Conservation (phyloP, 495 filamentous ascomycete species). For the Aspergillus mulundensis region DNA sequence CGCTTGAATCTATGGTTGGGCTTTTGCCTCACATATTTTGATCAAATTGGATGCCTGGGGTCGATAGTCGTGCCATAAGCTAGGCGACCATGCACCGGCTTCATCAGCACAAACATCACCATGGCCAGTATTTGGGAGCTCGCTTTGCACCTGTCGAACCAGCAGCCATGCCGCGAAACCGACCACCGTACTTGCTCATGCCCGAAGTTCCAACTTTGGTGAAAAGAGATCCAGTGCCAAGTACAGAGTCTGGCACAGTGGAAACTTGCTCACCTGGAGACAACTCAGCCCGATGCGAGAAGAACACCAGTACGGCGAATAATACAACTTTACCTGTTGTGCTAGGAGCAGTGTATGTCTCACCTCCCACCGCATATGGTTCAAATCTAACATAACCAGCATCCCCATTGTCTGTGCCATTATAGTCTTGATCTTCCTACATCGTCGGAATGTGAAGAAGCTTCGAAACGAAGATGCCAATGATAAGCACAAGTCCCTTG, state of each 20-base stretch:
- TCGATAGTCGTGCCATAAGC: not conserved
- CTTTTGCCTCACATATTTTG: not conserved
- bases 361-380: not conserved
- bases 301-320: constrained; percentile 48
- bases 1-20: constrained; percentile 7
- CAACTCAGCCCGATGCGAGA: constrained; percentile 20
- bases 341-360: constrained; percentile 76
- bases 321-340: constrained; percentile 72
- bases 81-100: constrained; percentile 29
- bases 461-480: constrained; percentile 74
- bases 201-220: constrained; percentile 25
- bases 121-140: constrained; percentile 26
- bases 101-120: constrained; percentile 17
- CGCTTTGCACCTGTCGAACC: constrained; percentile 22
- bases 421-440: constrained; percentile 67
- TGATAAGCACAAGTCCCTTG: constrained; percentile 87
- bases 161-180: constrained; percentile 27
- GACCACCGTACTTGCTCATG: constrained; percentile 23
- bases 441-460: constrained; percentile 69
- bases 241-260: constrained; percentile 7
- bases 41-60: not conserved
- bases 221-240: constrained; percentile 24
- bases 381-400: constrained; percentile 42
- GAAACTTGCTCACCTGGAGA: constrained; percentile 12
- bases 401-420: constrained; percentile 71